phyloP scores from a whole-genome alignment of 768 basidiomycete genomes.

The Termitomyces sp. region DNA sequence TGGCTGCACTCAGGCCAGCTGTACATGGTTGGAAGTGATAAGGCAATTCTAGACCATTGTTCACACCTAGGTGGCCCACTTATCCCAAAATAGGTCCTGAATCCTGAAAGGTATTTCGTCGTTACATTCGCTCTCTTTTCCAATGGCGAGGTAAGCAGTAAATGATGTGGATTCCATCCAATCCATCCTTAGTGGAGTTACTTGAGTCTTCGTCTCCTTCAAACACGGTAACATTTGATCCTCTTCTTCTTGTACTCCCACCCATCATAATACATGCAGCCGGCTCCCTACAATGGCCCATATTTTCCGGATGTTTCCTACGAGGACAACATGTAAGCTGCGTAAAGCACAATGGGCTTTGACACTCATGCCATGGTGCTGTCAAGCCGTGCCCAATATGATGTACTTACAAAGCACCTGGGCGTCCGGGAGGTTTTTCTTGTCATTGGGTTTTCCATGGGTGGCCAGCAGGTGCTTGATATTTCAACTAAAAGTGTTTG shows the following conservation, averaged over 20 bases:
- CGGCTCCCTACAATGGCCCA: slow-evolving; percentile 52
- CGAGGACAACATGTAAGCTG: slow-evolving; percentile 51
- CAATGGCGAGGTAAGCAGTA: slow-evolving; percentile 47
- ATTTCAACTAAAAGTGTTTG: not conserved
- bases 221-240: slow-evolving; percentile 39
- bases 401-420: slow-evolving; percentile 45
- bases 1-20: slow-evolving; percentile 31
- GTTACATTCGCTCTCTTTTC: slow-evolving; percentile 57
- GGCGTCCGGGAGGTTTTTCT: slow-evolving; percentile 40
- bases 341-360: not conserved
- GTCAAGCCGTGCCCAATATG: slow-evolving; percentile 48
- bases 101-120: slow-evolving; percentile 48
- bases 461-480: slow-evolving; percentile 41
- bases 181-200: not conserved
- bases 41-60: slow-evolving; percentile 25
- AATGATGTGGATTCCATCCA: not conserved
- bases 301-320: slow-evolving; percentile 56
- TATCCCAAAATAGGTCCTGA: slow-evolving; percentile 33
- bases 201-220: slow-evolving; percentile 57
- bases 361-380: not conserved
- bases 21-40: slow-evolving; percentile 46
- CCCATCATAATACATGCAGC: slow-evolving; percentile 25
- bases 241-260: not conserved
- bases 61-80: not conserved
- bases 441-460: slow-evolving; percentile 59